phyloP scores from a whole-genome alignment of 2,329 filamentous ascomycete genomes.

The Cercospora brassicicola region DNA sequence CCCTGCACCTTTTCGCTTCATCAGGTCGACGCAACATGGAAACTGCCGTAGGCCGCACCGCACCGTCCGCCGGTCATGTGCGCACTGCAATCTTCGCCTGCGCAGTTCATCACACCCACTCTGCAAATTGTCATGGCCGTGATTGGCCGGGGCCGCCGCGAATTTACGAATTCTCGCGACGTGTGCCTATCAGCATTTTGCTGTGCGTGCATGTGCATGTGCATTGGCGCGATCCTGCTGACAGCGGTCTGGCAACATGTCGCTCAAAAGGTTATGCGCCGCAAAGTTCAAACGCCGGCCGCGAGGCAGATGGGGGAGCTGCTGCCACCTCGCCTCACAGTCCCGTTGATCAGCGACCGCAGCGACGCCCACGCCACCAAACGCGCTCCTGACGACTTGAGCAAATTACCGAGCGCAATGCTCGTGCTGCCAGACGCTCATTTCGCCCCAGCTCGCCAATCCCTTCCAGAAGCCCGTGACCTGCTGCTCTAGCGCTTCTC shows the following conservation, averaged over 20 bases:
- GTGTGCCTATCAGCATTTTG: slow-evolving; percentile 4
- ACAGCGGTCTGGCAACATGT: not conserved
- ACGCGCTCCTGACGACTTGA: not conserved
- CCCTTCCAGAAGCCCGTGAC: slow-evolving; percentile 6
- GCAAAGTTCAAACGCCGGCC: not conserved
- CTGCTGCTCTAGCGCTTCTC: not conserved
- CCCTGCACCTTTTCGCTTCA: not conserved
- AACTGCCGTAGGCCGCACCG: not conserved
- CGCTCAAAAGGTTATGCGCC: not conserved
- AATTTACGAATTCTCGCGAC: not conserved
- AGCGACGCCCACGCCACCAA: no score
- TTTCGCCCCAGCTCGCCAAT: not conserved
- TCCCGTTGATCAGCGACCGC: no score
- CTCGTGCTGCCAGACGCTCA: not conserved
- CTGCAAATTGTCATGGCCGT: not conserved
- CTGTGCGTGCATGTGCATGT: not conserved
- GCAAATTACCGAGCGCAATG: slow-evolving; percentile 4
- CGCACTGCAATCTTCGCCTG: not conserved
- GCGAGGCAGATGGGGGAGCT: not conserved
- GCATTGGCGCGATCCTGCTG: not conserved
- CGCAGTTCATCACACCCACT: not conserved
- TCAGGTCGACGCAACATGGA: not conserved
- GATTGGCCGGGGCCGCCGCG: not conserved
- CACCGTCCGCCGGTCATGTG: not conserved
- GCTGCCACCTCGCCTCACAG: no score